Conservation (phyloP, 352 stramenopile species). For the Phytophthora fragariaefolia region DNA sequence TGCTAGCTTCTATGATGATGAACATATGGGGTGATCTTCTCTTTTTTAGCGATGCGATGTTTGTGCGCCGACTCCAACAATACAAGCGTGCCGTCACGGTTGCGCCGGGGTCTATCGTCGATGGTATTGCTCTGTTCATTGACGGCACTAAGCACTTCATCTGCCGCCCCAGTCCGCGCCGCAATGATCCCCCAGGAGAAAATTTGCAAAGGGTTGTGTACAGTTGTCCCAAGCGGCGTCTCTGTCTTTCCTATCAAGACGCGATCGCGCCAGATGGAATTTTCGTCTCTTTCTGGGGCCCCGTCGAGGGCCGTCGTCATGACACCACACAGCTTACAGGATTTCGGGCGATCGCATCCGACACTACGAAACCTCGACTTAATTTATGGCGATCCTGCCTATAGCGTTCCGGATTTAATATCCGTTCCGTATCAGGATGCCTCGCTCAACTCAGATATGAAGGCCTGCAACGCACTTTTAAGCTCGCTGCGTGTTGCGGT, state of each 20-base stretch:
- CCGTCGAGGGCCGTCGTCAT: neutral
- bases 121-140: constrained; percentile 2
- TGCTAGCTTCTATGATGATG: no score
- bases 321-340: neutral
- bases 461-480: neutral
- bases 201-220: constrained; percentile 3
- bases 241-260: constrained; percentile 1
- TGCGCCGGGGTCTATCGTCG: neutral
- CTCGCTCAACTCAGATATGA: neutral
- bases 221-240: neutral
- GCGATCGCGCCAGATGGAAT: neutral
- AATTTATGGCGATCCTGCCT: constrained; percentile 14
- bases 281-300: constrained; percentile 4
- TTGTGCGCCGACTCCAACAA: neutral
- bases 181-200: neutral
- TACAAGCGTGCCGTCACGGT: constrained; percentile 1
- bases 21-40: no score
- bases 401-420: neutral
- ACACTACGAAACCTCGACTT: constrained; percentile 5
- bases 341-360: neutral
- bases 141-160: constrained; percentile 10
- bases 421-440: neutral
- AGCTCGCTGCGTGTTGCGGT: neutral
- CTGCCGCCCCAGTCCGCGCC: neutral
- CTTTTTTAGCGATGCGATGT: constrained; percentile 3